These are phyloP conservation scores for Metschnikowia sp. DNA, from an alignment of 805 yeast species.

Conservation along the genomic window DNA sequence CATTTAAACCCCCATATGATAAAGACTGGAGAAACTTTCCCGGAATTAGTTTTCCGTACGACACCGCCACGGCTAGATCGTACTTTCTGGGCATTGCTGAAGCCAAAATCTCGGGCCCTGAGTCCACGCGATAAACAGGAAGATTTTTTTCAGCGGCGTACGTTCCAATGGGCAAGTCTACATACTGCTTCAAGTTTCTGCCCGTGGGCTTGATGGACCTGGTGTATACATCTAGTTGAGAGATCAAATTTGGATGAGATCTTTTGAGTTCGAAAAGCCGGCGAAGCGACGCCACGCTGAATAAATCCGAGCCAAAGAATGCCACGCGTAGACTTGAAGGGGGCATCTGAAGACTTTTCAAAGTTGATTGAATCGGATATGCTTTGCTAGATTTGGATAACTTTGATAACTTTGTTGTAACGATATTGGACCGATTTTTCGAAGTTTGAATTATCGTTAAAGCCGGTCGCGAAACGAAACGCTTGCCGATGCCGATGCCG, in stretches of 20 bases:
- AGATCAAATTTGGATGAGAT: conserved; percentile 18
- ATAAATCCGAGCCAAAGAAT: conserved; percentile 76
- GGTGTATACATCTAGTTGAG: conserved; percentile 58
- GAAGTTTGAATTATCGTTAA: no score
- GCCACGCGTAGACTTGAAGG: conserved; percentile 38
- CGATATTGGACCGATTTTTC: no score
- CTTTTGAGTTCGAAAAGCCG: conserved; percentile 27
- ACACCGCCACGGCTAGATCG: conserved; percentile 82
- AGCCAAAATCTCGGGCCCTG: conserved; percentile 20
- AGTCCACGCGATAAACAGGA: conserved; percentile 50
- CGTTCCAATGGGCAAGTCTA: conserved; percentile 53
- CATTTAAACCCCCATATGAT: conserved; percentile 72
- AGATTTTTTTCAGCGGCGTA: conserved; percentile 35
- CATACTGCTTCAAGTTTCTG: conserved; percentile 43
- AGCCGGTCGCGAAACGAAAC: no score
- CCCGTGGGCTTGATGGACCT: conserved; percentile 64
- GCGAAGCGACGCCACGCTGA: conserved; percentile 55
- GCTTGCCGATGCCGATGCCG: no score
- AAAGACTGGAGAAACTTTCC: conserved; percentile 45
- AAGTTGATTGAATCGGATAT: no score
- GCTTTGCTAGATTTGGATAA: no score
- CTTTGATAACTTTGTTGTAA: no score
- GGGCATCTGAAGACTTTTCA: background rate
- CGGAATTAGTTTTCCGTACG: conserved; percentile 85
- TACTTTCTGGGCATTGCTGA: conserved; percentile 24